Base-by-base conservation (phyloP, 2,329 filamentous ascomycete species). In the Elsinoe fawcettii region DNA sequence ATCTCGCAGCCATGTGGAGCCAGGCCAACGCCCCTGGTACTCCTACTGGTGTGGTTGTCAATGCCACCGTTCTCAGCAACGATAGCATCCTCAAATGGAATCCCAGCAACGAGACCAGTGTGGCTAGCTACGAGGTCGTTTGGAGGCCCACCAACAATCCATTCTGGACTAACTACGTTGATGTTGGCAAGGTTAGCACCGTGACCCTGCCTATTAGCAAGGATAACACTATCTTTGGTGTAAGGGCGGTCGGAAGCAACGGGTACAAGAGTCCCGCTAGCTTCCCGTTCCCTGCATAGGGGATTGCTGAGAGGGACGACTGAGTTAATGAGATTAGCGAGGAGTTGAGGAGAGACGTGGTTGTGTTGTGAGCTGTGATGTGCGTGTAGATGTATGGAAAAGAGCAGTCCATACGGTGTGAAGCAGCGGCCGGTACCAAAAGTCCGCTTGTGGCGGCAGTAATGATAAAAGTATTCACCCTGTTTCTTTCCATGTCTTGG, bases 201-300 rank as follows among this genome's bases (percentile, higher is more conserved):
- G 75, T 72, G 3, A 77, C 72, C 4, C 66, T 83, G 14, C 65
- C 72, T 1, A 64, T 82, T 60, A 78, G 75, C 57, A 82, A 82
- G 67, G 80, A 84, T 60, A 80, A 81, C 67, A 76, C 80, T 11
- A 74, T 80, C 22, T 81, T 83, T 67, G 80, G 81, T 0, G 71
- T 83, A 0, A 69, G 80, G 60, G 72, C 77, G 18, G 76, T 79
- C 3, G 76, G 76, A 0, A 70, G 62, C 59, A 75, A 78, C 65
- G 78, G 78, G n/a, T 75, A 73, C 27, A 57, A 55, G 53, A 55
- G 53, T 16, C 53, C 53, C 3, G 53, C 53, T 12, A 43, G 14
- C 36, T 55, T 43, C 27, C 53, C 53, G 2, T 46, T 55, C 27
- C 53, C 53, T 8, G 36, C 11, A 18, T 53, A 37, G 20, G 39